Evolutionary conservation across 495 filamentous ascomycete genomes (phyloP).

Genomic region (Tuber aestivum): DNA sequence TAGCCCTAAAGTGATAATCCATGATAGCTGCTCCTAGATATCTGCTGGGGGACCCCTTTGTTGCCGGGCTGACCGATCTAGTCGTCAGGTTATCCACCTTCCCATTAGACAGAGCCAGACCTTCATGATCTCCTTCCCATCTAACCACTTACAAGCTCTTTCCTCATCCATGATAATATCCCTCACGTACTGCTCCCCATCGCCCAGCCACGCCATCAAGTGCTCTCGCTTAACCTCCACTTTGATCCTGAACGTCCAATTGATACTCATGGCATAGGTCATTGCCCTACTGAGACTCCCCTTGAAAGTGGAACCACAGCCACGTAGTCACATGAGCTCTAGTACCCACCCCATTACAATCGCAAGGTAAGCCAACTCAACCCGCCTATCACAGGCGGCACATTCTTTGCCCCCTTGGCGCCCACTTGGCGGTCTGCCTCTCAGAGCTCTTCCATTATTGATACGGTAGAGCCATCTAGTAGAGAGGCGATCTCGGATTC

Average conservation of each 20-base stretch:
- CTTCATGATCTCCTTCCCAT: slow-evolving; percentile 47
- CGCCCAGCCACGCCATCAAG: slow-evolving; percentile 37
- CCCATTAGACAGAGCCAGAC: slow-evolving; percentile 51
- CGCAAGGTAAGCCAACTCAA: too few relatives aligned
- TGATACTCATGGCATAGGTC: slow-evolving; percentile 64
- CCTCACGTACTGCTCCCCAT: slow-evolving; percentile 38
- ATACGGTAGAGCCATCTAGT: slow-evolving; percentile 25
- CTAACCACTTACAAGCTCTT: slow-evolving; percentile 38
- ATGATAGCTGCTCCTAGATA: neutral
- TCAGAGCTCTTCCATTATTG: slow-evolving; percentile 30
- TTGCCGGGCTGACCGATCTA: neutral
- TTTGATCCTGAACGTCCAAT: slow-evolving; percentile 64
- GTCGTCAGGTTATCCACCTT: slow-evolving; percentile 52
- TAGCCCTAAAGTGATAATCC: neutral
- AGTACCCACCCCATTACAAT: too few relatives aligned
- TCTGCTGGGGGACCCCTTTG: neutral
- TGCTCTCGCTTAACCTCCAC: slow-evolving; percentile 51
- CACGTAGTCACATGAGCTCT: too few relatives aligned
- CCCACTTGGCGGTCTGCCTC: slow-evolving; percentile 29
- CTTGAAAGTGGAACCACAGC: slow-evolving; percentile 22
- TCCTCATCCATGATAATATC: slow-evolving; percentile 49
- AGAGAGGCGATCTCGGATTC: slow-evolving; percentile 36
- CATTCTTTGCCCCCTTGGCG: too few relatives aligned
- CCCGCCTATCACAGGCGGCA: too few relatives aligned
- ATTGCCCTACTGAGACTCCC: slow-evolving; percentile 10